Conservation (phyloP, 2,329 filamentous ascomycete genomes). For the Karstenula rhodostoma region DNA sequence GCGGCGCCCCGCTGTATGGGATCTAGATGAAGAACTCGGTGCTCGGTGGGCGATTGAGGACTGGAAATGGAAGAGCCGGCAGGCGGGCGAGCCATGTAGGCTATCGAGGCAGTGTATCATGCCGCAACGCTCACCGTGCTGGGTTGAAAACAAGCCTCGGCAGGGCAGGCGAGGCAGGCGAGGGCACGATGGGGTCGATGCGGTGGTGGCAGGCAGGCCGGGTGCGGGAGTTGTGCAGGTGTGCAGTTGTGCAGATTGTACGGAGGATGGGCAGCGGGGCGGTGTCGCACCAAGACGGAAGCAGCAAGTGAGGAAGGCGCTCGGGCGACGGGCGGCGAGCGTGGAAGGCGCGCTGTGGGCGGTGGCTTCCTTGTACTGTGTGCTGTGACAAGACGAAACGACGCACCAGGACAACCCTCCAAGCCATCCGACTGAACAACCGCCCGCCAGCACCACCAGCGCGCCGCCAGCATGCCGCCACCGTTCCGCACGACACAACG, state of each 20-base stretch:
- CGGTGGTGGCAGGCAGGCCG: background rate
- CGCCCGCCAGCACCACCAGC: background rate
- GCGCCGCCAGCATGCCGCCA: background rate
- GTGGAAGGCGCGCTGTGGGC: constrained; percentile 17
- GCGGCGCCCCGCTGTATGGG: constrained; percentile 21
- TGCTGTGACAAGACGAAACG: too few relatives aligned
- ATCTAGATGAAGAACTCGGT: constrained; percentile 12
- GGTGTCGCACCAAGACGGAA: constrained; percentile 34
- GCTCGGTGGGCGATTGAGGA: constrained; percentile 8
- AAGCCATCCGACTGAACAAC: background rate
- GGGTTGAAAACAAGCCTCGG: constrained; percentile 4
- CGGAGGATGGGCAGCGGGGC: constrained; percentile 14
- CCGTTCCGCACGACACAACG: background rate
- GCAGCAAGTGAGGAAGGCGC: constrained; percentile 15
- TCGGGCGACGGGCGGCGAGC: background rate
- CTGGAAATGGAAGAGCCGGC: constrained; percentile 6
- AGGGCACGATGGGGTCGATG: background rate
- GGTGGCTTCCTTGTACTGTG: constrained; percentile 21
- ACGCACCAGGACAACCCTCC: background rate
- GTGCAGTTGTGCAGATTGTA: constrained; percentile 16
- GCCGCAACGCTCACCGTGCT: constrained; percentile 1
- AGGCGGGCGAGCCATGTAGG: background rate
- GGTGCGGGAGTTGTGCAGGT: constrained; percentile 10
- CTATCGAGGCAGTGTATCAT: constrained; percentile 16
- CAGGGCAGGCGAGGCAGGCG: too few relatives aligned